A percentile compares a stretch with the other conserved stretches of the same genome.
Conservation (phyloP, 257 asterid species). For the Fraxinus americana region DNA sequence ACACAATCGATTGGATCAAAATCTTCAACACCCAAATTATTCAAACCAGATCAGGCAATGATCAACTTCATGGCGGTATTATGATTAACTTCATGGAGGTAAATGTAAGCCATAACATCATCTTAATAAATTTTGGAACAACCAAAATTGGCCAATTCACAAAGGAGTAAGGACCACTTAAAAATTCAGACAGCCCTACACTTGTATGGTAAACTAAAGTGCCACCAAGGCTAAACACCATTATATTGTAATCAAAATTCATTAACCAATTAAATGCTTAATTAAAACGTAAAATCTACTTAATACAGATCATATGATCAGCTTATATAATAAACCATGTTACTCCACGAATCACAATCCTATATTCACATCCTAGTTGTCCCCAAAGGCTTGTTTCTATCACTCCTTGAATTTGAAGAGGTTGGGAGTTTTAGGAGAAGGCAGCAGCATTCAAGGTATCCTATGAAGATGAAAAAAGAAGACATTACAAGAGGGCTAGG, state of each 20-base stretch:
- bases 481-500: slow-evolving; percentile 43
- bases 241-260: not conserved
- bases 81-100: too few relatives aligned
- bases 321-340: slow-evolving; percentile 33
- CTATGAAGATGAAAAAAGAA: slow-evolving; percentile 58
- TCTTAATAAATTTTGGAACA: slow-evolving; percentile 6
- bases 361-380: slow-evolving; percentile 50
- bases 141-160: slow-evolving; percentile 3
- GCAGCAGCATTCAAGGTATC: slow-evolving; percentile 19
- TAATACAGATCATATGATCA: slow-evolving; percentile 38
- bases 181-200: slow-evolving; percentile 29
- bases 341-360: slow-evolving; percentile 36
- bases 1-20: too few relatives aligned
- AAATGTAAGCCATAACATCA: too few relatives aligned
- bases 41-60: slow-evolving; percentile 35
- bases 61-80: slow-evolving; percentile 36
- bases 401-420: slow-evolving; percentile 44
- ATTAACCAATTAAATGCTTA: slow-evolving; percentile 14
- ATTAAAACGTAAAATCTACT: slow-evolving; percentile 6
- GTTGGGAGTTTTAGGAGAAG: slow-evolving; percentile 32
- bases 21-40: too few relatives aligned
- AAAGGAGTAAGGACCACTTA: not conserved
- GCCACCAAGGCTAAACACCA: slow-evolving; percentile 33
- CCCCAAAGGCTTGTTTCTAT: slow-evolving; percentile 42
- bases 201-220: slow-evolving; percentile 30